phyloP scores from a whole-genome alignment of 805 yeast genomes.

The Isabelozyma pseudorhagii region DNA sequence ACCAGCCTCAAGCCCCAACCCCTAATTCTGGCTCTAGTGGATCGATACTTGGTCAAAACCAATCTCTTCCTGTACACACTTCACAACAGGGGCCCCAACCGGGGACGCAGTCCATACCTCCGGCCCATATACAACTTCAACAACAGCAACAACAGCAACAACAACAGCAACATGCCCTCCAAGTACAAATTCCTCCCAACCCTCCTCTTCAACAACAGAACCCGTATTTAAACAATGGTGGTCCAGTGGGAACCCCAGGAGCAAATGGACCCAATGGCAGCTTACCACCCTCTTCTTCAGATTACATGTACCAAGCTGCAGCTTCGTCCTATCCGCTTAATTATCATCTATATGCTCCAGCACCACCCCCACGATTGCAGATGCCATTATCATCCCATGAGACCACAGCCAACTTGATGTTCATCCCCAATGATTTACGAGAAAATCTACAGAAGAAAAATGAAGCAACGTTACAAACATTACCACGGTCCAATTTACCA shows the following conservation, averaged over 20 bases:
- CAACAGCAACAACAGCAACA: constrained; percentile 12
- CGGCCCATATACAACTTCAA: constrained; percentile 18
- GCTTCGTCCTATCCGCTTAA: constrained; percentile 52
- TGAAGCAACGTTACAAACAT: constrained; percentile 73
- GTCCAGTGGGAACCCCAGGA: constrained; percentile 2
- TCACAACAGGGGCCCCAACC: background rate
- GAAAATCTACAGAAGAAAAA: constrained; percentile 69
- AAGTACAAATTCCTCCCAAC: background rate
- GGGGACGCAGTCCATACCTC: constrained; percentile 18
- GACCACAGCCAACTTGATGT: constrained; percentile 63
- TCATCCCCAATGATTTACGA: constrained; percentile 69
- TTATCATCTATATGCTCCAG: constrained; percentile 87
- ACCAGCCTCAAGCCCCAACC: constrained; percentile 5
- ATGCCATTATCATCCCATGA: constrained; percentile 66
- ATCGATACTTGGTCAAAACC: background rate
- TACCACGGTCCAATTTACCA: constrained; percentile 49
- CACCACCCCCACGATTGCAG: constrained; percentile 71
- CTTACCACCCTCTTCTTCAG: constrained; percentile 13
- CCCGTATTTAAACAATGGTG: constrained; percentile 18
- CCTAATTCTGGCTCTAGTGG: constrained; percentile 10
- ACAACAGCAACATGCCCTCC: constrained; percentile 3
- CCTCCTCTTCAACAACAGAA: constrained; percentile 7
- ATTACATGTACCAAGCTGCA: constrained; percentile 15
- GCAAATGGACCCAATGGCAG: constrained; percentile 2
- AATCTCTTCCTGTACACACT: background rate